Percentiles rank a stretch among this genome's conserved stretches.
phyloP scores from a whole-genome alignment of 768 basidiomycete genomes.

The Kwoniella botswanensis region DNA sequence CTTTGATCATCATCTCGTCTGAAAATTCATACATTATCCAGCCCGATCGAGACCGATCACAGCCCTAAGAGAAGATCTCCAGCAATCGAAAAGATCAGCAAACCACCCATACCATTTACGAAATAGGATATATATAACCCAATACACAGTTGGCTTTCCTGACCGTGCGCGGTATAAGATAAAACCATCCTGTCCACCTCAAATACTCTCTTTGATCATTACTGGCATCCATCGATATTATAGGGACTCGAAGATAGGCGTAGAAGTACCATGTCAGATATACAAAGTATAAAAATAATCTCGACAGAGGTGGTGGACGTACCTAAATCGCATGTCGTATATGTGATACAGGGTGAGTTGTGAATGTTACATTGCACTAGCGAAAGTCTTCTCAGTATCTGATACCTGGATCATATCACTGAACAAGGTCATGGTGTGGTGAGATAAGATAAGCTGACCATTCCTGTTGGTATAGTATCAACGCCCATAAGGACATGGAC shows the following conservation, averaged over 20 bases:
- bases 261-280: slow-evolving; percentile 44
- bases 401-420: too few relatives aligned
- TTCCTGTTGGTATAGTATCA: slow-evolving; percentile 63
- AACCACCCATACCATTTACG: too few relatives aligned
- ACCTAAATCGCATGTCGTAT: slow-evolving; percentile 53
- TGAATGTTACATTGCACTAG: neutral
- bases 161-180: too few relatives aligned
- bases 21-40: neutral
- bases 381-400: too few relatives aligned
- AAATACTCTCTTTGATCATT: too few relatives aligned
- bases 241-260: too few relatives aligned
- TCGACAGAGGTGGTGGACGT: slow-evolving; percentile 51
- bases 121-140: too few relatives aligned
- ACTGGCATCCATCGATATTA: too few relatives aligned
- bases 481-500: slow-evolving; percentile 91
- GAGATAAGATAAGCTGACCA: neutral
- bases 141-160: too few relatives aligned
- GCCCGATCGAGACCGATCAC: neutral
- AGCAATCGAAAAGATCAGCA: too few relatives aligned
- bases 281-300: slow-evolving; percentile 53
- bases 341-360: slow-evolving; percentile 53
- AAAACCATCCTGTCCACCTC: too few relatives aligned
- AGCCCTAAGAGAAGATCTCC: too few relatives aligned
- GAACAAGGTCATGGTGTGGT: neutral
- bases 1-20: neutral